These are phyloP conservation scores for Sporothrix humicola DNA, from an alignment of 2,329 filamentous ascomycete genomes.

Conservation along the genomic window DNA sequence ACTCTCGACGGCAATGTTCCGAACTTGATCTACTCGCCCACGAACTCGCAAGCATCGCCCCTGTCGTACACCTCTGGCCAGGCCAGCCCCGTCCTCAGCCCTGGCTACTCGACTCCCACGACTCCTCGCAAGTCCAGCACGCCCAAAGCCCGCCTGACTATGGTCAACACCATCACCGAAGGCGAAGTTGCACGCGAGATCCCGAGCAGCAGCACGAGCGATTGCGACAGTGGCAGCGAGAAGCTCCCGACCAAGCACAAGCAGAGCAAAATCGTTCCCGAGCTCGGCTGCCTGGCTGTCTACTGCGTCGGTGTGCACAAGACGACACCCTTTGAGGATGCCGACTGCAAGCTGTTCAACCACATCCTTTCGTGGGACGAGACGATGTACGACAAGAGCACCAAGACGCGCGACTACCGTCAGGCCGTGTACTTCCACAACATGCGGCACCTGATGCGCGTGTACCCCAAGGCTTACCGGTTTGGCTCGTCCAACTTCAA, in stretches of 20 bases:
- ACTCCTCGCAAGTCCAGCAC: constrained; percentile 49
- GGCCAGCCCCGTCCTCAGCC: constrained; percentile 60
- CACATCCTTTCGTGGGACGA: constrained; percentile 97
- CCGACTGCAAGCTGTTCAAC: constrained; percentile 85
- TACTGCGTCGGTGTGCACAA: constrained; percentile 72
- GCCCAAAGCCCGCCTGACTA: constrained; percentile 62
- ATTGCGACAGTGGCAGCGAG: constrained; percentile 75
- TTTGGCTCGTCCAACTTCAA: constrained; percentile 93
- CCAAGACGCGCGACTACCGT: constrained; percentile 76
- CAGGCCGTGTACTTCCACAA: constrained; percentile 86
- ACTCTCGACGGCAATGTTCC: constrained; percentile 54
- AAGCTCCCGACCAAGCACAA: constrained; percentile 62
- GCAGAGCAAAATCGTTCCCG: constrained; percentile 83
- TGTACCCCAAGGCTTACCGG: constrained; percentile 85
- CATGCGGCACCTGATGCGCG: constrained; percentile 86
- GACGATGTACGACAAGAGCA: constrained; percentile 81
- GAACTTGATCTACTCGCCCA: constrained; percentile 26
- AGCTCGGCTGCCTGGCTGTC: constrained; percentile 84
- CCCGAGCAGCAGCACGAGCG: constrained; percentile 68
- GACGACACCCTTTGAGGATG: constrained; percentile 77
- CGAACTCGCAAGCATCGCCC: constrained; percentile 40
- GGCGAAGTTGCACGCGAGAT: constrained; percentile 58
- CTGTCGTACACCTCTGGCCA: constrained; percentile 47
- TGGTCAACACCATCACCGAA: constrained; percentile 63
- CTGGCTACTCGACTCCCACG: constrained; percentile 51